Percentiles rank a stretch among this genome's conserved stretches.
phyloP scores from a whole-genome alignment of 768 basidiomycete genomes.

The Mycena epipterygia region DNA sequence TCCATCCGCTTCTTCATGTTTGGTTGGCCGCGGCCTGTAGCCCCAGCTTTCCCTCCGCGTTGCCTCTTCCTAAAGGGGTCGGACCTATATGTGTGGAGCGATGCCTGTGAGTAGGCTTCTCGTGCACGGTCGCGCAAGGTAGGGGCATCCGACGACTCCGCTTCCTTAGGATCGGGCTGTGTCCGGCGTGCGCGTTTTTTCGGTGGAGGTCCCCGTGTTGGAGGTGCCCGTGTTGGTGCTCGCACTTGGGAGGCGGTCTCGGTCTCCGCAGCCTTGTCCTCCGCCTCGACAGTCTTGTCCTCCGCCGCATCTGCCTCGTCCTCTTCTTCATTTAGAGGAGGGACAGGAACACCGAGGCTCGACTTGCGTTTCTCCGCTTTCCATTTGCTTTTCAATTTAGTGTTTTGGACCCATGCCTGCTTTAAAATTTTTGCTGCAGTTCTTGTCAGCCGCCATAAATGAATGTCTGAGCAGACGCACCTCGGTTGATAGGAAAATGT shows the following conservation, averaged over 20 bases:
- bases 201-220: conserved; percentile 25
- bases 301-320: no score
- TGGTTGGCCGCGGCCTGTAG: conserved; percentile 60
- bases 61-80: conserved; percentile 49
- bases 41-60: conserved; percentile 41
- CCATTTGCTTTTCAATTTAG: conserved; percentile 86
- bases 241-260: conserved; percentile 1
- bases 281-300: conserved; percentile 36
- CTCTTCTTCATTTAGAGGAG: conserved; percentile 12
- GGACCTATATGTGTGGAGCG: conserved; percentile 71
- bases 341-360: conserved; percentile 37
- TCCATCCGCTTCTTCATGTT: conserved; percentile 91
- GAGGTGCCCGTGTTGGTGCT: conserved; percentile 17
- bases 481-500: conserved; percentile 74
- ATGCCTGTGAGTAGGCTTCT: conserved; percentile 71
- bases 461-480: conserved; percentile 52
- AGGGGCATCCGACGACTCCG: conserved; percentile 29
- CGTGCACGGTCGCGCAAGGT: conserved; percentile 73
- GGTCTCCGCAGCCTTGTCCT: conserved; percentile 23
- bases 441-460: conserved; percentile 5
- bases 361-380: conserved; percentile 74
- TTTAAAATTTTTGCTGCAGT: conserved; percentile 83
- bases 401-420: conserved; percentile 81
- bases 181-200: conserved; percentile 30
- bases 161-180: conserved; percentile 35